phyloP scores from a whole-genome alignment of 768 basidiomycete genomes.

The Auriscalpium orientale region DNA sequence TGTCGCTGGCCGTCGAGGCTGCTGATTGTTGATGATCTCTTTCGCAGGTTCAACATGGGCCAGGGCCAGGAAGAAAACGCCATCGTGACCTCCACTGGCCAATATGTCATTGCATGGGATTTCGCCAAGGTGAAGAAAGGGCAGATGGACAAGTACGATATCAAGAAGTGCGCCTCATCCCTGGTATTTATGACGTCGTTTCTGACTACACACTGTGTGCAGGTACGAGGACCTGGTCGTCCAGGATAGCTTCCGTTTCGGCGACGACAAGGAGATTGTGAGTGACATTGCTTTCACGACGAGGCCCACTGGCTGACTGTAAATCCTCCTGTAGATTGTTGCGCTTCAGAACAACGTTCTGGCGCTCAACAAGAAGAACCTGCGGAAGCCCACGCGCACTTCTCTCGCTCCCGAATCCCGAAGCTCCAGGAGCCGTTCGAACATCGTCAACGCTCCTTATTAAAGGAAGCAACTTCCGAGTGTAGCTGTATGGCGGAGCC shows the following conservation, averaged over 20 bases:
- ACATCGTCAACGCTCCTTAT: constrained; percentile 14
- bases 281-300: constrained; percentile 21
- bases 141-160: constrained; percentile 84
- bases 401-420: constrained; percentile 49
- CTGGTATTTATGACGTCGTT: background rate
- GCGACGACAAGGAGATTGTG: constrained; percentile 94
- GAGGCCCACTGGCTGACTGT: background rate
- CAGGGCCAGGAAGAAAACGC: constrained; percentile 86
- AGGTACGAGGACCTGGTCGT: constrained; percentile 89
- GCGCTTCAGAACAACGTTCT: constrained; percentile 92
- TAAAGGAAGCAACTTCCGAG: background rate
- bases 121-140: constrained; percentile 94
- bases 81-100: constrained; percentile 90
- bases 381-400: constrained; percentile 74
- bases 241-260: constrained; percentile 97
- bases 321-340: constrained; percentile 59
- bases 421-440: constrained; percentile 8
- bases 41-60: constrained; percentile 81
- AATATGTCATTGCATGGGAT: constrained; percentile 95
- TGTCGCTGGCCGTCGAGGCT: background rate
- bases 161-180: constrained; percentile 57
- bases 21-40: background rate
- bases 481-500: too few species aligned
- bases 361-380: constrained; percentile 87
- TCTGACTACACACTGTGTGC: constrained; percentile 1